Evolutionary conservation across 2,329 filamentous ascomycete genomes (phyloP).

Genomic region (Clonostachys byssicola): DNA sequence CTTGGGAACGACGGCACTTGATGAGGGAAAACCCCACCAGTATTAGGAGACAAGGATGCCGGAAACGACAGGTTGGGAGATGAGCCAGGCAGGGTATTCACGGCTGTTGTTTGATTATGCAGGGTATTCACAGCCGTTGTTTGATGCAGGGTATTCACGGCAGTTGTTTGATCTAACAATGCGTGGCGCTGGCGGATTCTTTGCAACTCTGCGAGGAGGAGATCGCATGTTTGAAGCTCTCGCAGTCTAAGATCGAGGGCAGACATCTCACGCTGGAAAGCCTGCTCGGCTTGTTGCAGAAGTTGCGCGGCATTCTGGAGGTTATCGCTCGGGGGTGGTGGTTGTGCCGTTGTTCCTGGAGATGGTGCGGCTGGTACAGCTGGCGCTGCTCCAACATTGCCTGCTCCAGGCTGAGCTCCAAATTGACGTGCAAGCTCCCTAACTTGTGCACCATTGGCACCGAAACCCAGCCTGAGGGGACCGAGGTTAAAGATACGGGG

Average conservation of each 20-base stretch:
- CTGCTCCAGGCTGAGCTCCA: constrained; percentile 36
- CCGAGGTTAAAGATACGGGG: constrained; percentile 69
- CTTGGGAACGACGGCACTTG: constrained; percentile 4
- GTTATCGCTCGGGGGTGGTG: constrained; percentile 2
- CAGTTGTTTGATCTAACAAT: constrained; percentile 13
- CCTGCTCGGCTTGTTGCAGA: constrained; percentile 62
- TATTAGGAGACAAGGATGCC: neutral
- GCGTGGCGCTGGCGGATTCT: constrained; percentile 53
- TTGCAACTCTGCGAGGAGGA: constrained; percentile 63
- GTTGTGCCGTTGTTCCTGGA: constrained; percentile 6
- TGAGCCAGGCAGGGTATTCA: neutral
- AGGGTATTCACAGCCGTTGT: too few species aligned
- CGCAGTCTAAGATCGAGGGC: constrained; percentile 59
- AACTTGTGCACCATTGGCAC: constrained; percentile 64
- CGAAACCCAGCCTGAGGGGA: constrained; percentile 71
- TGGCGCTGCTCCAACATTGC: constrained; percentile 46
- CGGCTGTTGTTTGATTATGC: constrained; percentile 14
- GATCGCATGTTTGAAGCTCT: constrained; percentile 64
- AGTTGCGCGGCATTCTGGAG: constrained; percentile 47
- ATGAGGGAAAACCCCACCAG: neutral
- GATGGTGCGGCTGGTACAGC: constrained; percentile 5
- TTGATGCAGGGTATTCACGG: too few species aligned
- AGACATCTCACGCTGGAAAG: constrained; percentile 64
- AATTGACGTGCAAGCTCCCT: constrained; percentile 64
- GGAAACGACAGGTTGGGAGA: neutral